A percentile compares a stretch with the other conserved stretches of the same genome.
Evolutionary conservation across 768 basidiomycete species (phyloP).

Genomic region (Daedalea quercina): DNA sequence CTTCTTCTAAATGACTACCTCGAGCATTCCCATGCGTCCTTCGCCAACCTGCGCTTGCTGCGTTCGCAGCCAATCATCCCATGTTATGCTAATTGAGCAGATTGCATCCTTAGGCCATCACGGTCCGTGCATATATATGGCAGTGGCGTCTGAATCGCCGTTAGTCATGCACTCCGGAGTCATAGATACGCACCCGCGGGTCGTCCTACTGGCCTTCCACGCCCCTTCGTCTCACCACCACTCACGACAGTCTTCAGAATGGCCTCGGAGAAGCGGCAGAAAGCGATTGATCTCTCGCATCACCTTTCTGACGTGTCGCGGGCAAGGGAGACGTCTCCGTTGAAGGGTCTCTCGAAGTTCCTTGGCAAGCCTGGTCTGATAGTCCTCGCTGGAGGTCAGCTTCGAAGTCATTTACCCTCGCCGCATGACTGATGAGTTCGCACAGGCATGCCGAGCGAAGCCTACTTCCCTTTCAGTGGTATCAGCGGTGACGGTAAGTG

Average conservation of each 20-base stretch:
- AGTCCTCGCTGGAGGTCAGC: constrained; percentile 61
- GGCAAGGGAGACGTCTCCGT: constrained; percentile 43
- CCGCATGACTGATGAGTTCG: neutral
- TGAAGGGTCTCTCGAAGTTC: constrained; percentile 64
- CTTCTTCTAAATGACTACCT: too few relatives aligned
- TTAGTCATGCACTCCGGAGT: too few relatives aligned
- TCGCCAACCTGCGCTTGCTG: too few relatives aligned
- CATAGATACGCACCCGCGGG: too few relatives aligned
- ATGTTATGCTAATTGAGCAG: too few relatives aligned
- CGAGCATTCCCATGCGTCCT: too few relatives aligned
- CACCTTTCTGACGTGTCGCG: constrained; percentile 57
- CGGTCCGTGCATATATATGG: too few relatives aligned
- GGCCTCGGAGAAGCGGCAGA: constrained; percentile 27
- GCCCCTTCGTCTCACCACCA: neutral
- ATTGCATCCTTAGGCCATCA: too few relatives aligned
- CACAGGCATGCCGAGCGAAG: constrained; percentile 57
- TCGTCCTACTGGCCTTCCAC: neutral
- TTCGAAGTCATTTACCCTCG: neutral
- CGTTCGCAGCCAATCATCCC: too few relatives aligned
- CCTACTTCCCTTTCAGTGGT: constrained; percentile 63
- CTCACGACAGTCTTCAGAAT: neutral
- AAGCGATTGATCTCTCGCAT: constrained; percentile 63
- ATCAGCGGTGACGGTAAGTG: constrained; percentile 44
- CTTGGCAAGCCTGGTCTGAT: constrained; percentile 46
- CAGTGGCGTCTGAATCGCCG: too few relatives aligned